phyloP scores from a whole-genome alignment of 768 basidiomycete species.

The Boletus rubropictus region DNA sequence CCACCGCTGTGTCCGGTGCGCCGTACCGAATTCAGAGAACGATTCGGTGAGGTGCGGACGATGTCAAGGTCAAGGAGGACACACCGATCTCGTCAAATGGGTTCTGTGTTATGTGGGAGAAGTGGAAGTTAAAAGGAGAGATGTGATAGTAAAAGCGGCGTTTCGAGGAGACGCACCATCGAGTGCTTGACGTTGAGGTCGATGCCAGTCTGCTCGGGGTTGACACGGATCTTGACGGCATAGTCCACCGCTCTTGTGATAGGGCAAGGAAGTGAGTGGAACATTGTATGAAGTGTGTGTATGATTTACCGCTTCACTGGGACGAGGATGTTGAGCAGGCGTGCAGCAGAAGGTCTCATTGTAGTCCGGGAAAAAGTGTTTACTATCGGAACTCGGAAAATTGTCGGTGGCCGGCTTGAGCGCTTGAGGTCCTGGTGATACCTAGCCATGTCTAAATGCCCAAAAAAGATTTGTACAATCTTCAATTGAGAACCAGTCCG shows the following conservation, averaged over 20 bases:
- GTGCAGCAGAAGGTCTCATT: slow-evolving; percentile 72
- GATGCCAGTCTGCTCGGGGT: slow-evolving; percentile 89
- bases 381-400: slow-evolving; percentile 11
- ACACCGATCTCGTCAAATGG: slow-evolving; percentile 99
- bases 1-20: slow-evolving; percentile 60
- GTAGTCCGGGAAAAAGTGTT: slow-evolving; percentile 5
- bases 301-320: slow-evolving; percentile 76
- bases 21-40: background rate
- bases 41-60: background rate
- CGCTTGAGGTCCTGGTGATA: no score
- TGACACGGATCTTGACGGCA: slow-evolving; percentile 97
- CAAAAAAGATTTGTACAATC: no score
- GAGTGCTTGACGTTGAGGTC: slow-evolving; percentile 98
- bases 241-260: slow-evolving; percentile 80
- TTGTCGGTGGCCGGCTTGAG: no score
- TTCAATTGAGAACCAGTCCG: no score
- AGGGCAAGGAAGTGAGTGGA: slow-evolving; percentile 2
- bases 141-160: background rate
- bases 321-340: slow-evolving; percentile 84
- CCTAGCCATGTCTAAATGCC: no score
- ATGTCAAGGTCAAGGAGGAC: background rate
- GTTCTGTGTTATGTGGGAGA: slow-evolving; percentile 50
- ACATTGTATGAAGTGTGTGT: background rate
- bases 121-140: background rate
- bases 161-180: slow-evolving; percentile 58